Conservation (phyloP, 768 basidiomycete genomes). For the Phaffia tasmanica region DNA sequence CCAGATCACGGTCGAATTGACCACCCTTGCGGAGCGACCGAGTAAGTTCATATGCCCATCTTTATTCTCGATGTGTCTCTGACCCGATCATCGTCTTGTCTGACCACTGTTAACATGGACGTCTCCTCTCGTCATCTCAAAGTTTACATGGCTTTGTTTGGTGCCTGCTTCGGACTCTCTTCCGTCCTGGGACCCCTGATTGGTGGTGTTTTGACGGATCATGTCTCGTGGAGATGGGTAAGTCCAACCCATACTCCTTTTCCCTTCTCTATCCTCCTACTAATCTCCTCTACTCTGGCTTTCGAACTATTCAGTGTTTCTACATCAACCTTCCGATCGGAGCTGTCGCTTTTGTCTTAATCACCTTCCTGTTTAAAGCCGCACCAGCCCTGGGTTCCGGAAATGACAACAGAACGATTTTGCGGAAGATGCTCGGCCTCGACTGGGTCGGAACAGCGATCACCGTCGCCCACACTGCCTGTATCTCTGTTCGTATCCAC, state of each 20-base stretch:
- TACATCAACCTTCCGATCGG: conserved; percentile 25
- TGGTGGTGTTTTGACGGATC: conserved; percentile 44
- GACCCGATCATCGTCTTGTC: background rate
- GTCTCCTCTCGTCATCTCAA: conserved; percentile 28
- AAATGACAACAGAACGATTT: conserved; percentile 1
- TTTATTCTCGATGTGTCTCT: background rate
- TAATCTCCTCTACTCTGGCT: background rate
- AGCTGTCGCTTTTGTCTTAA: conserved; percentile 1
- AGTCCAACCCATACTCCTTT: conserved; percentile 37
- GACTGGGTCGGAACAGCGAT: conserved; percentile 22
- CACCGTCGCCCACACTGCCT: background rate
- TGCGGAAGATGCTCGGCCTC: conserved; percentile 15
- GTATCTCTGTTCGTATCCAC: conserved; percentile 2
- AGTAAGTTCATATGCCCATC: background rate
- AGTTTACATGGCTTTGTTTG: conserved; percentile 35
- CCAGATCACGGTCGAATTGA: conserved; percentile 29
- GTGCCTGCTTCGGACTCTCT: conserved; percentile 41
- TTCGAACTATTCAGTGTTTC: conserved; percentile 6
- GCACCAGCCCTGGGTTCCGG: conserved; percentile 10
- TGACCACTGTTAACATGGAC: conserved; percentile 27
- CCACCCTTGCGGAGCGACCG: conserved; percentile 21
- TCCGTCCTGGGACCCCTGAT: conserved; percentile 44
- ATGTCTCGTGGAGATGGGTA: conserved; percentile 45
- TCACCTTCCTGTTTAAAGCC: conserved; percentile 15
- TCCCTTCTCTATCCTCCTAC: background rate